Conservation (phyloP, 2,329 filamentous ascomycete species). For the Chaetomium sp. region DNA sequence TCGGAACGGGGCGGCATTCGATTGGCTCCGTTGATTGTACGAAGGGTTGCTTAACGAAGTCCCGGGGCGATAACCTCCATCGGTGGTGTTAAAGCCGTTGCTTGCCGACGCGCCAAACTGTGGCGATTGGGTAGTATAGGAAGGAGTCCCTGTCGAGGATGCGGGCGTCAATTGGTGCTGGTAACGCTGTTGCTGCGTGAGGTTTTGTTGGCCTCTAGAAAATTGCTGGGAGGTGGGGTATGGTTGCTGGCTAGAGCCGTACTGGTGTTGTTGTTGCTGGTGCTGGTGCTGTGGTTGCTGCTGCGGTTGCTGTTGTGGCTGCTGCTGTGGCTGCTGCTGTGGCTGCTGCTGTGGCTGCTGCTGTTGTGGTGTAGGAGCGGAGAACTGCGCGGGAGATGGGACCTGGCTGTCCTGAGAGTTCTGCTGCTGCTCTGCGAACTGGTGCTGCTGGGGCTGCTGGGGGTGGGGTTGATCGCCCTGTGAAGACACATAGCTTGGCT, state of each 20-base stretch:
- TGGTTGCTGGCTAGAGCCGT: conserved; percentile 18
- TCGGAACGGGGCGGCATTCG: conserved; percentile 16
- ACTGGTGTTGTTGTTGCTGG: conserved; percentile 16
- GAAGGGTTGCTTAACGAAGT: conserved; percentile 17
- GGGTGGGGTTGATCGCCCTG: conserved; percentile 22
- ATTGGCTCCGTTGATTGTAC: conserved; percentile 22
- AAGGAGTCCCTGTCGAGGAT: conserved; percentile 17
- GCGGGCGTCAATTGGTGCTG: conserved; percentile 23
- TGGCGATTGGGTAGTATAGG: conserved; percentile 24
- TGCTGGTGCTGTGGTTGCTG: neutral
- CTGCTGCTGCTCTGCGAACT: neutral
- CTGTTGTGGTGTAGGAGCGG: no score
- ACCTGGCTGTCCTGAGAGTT: no score
- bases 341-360: conserved; percentile 12
- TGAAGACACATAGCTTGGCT: conserved; percentile 13
- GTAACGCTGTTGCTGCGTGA: conserved; percentile 23
- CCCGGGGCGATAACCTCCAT: conserved; percentile 23
- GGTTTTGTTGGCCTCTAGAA: conserved; percentile 19
- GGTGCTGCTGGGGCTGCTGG: conserved; percentile 19
- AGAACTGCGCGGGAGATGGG: no score
- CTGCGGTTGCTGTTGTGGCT: neutral
- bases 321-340: conserved; percentile 14
- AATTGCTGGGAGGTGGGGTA: conserved; percentile 22
- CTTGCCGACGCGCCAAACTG: conserved; percentile 23
- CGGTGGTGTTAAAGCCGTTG: conserved; percentile 19